Percentiles rank a stretch among this genome's conserved stretches.
phyloP scores from a whole-genome alignment of 1,139 yeast genomes.

The Taphrina pruni region DNA sequence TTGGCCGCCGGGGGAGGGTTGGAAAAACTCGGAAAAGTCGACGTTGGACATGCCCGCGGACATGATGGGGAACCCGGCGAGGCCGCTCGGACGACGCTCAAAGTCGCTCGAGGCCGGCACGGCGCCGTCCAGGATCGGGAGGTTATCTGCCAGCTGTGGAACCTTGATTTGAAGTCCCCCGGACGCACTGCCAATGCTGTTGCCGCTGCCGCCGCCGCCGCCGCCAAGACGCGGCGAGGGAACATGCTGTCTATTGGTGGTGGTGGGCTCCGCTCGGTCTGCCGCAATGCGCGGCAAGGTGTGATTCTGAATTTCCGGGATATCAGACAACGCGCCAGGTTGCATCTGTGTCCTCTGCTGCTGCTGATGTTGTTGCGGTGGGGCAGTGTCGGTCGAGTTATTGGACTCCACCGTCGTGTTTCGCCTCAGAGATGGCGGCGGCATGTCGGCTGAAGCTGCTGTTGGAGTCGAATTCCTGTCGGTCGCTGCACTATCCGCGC shows the following conservation, averaged over 20 bases:
- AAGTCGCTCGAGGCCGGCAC: conserved; percentile 8
- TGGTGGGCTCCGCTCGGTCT: conserved; percentile 13
- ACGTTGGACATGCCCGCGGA: conserved; percentile 28
- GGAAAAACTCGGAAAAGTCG: conserved; percentile 38
- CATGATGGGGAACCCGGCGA: conserved; percentile 3
- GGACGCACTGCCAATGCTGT: too few species aligned
- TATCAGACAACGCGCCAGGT: conserved; percentile 6
- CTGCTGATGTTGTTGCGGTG: neutral
- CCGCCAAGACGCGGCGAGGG: conserved; percentile 8
- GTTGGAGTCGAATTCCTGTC: neutral
- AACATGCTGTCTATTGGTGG: conserved; percentile 7
- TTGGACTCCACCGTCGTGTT: conserved; percentile 4
- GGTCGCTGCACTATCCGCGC: neutral
- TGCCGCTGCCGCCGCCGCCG: too few species aligned
- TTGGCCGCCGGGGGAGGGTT: conserved; percentile 19
- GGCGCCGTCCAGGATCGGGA: conserved; percentile 31
- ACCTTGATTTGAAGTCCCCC: conserved; percentile 26
- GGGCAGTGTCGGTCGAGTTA: neutral
- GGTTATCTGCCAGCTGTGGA: conserved; percentile 16
- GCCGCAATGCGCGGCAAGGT: conserved; percentile 5
- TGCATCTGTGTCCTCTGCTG: conserved; percentile 6
- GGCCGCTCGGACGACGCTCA: conserved; percentile 28
- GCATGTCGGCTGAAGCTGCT: conserved; percentile 9
- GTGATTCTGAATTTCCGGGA: neutral
- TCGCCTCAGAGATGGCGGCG: conserved; percentile 10